Evolutionary conservation across 768 basidiomycete genomes (phyloP).

Genomic region (Lactarius pseudohatsudake): DNA sequence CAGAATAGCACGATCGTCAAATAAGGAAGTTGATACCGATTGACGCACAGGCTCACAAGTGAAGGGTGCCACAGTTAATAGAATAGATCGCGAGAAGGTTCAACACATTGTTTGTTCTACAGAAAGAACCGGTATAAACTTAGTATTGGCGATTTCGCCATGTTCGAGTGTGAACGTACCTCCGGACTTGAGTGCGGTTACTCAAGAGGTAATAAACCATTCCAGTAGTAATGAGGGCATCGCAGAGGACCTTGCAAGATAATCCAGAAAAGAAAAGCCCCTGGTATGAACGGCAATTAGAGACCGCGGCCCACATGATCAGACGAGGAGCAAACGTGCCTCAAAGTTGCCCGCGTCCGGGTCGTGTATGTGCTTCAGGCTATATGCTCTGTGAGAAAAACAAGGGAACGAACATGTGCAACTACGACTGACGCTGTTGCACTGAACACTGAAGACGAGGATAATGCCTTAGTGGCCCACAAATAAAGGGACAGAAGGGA

Average conservation of each 20-base stretch:
- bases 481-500: neutral
- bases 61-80: neutral
- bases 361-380: neutral
- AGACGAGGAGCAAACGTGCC: neutral
- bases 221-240: neutral
- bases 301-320: neutral
- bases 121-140: neutral
- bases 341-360: neutral
- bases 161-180: neutral
- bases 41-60: neutral
- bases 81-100: neutral
- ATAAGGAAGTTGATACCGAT: too few species aligned
- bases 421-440: neutral
- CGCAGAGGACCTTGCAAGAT: neutral
- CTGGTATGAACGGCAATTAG: neutral
- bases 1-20: too few species aligned
- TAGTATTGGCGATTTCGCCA: neutral
- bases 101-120: neutral
- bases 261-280: neutral
- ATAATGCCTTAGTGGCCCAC: neutral
- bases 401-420: neutral
- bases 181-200: neutral
- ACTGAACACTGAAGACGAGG: neutral
- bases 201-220: neutral
- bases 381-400: neutral